Percentiles rank a stretch among this genome's conserved stretches.
These are phyloP conservation scores for Penicillium steckii DNA, from an alignment of 495 filamentous ascomycete genomes.

Conservation along the genomic window DNA sequence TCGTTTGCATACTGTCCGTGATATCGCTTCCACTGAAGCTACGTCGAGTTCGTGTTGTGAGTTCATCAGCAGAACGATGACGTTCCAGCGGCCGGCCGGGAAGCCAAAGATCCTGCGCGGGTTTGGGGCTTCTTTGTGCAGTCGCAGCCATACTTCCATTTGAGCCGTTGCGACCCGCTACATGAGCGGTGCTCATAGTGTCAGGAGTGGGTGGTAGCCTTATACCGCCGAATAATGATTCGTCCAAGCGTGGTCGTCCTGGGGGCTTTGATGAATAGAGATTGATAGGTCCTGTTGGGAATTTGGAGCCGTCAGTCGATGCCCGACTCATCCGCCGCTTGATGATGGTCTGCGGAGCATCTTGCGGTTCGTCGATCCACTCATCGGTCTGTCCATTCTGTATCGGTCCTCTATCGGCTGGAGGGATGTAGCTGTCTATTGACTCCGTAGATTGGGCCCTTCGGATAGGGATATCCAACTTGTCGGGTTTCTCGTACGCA, in stretches of 20 bases:
- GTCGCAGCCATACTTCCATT: slow-evolving; percentile 31
- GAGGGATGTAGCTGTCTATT: slow-evolving; percentile 17
- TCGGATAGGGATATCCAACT: slow-evolving; percentile 35
- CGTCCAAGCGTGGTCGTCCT: slow-evolving; percentile 28
- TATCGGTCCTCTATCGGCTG: slow-evolving; percentile 13
- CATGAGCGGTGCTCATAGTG: slow-evolving; percentile 45
- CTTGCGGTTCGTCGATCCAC: slow-evolving; percentile 30
- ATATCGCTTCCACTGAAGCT: slow-evolving; percentile 30
- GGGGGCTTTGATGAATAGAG: slow-evolving; percentile 23
- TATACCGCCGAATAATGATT: slow-evolving; percentile 33
- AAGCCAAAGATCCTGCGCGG: slow-evolving; percentile 17
- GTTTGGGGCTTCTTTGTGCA: slow-evolving; percentile 21
- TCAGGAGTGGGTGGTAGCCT: slow-evolving; percentile 45
- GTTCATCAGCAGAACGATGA: slow-evolving; percentile 36
- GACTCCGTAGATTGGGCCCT: slow-evolving; percentile 15
- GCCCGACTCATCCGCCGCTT: slow-evolving; percentile 18
- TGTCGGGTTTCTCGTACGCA: slow-evolving; percentile 24
- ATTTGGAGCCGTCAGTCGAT: slow-evolving; percentile 18
- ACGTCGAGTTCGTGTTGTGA: slow-evolving; percentile 26
- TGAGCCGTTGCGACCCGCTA: slow-evolving; percentile 31
- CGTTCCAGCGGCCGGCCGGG: slow-evolving; percentile 23
- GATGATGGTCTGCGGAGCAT: slow-evolving; percentile 19
- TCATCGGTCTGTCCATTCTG: slow-evolving; percentile 24
- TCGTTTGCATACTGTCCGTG: slow-evolving; percentile 31
- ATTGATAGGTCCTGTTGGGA: slow-evolving; percentile 14